Evolutionary conservation across 139 green algal genomes (phyloP).

Genomic region (Trebouxia sp.): DNA sequence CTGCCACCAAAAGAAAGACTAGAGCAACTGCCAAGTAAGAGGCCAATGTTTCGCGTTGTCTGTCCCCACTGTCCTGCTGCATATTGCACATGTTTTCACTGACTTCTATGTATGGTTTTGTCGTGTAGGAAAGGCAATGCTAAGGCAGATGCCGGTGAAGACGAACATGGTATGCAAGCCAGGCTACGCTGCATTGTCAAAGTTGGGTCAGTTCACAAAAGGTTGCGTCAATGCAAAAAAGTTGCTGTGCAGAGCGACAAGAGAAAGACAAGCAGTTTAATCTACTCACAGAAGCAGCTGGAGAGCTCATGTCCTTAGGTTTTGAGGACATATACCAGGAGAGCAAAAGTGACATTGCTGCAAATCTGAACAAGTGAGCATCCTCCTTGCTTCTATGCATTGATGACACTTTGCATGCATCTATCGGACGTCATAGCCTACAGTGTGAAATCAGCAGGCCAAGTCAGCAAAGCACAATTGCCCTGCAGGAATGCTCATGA

Average conservation of each 20-base stretch:
- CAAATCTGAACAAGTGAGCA: background rate
- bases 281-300: slow-evolving; percentile 6
- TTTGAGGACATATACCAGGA: slow-evolving; percentile 30
- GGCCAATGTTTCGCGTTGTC: background rate
- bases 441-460: too few relatives aligned
- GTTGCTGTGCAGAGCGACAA: background rate
- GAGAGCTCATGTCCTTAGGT: slow-evolving; percentile 16
- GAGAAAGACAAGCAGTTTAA: slow-evolving; percentile 28
- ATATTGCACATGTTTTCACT: background rate
- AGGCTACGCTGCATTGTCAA: background rate
- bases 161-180: background rate
- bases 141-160: background rate
- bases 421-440: too few relatives aligned
- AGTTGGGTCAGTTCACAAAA: too few relatives aligned
- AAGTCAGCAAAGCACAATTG: too few relatives aligned
- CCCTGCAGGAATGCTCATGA: background rate
- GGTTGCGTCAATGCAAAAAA: background rate
- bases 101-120: background rate
- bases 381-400: too few relatives aligned
- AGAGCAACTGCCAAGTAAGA: background rate
- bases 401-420: too few relatives aligned
- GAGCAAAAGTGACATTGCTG: background rate
- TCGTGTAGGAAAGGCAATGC: background rate
- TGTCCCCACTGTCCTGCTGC: too few relatives aligned
- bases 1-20: background rate